Percentiles rank a stretch among this genome's conserved stretches.
These are phyloP conservation scores for Diutina sp. DNA, from an alignment of 1,139 yeast species.

Conservation along the genomic window DNA sequence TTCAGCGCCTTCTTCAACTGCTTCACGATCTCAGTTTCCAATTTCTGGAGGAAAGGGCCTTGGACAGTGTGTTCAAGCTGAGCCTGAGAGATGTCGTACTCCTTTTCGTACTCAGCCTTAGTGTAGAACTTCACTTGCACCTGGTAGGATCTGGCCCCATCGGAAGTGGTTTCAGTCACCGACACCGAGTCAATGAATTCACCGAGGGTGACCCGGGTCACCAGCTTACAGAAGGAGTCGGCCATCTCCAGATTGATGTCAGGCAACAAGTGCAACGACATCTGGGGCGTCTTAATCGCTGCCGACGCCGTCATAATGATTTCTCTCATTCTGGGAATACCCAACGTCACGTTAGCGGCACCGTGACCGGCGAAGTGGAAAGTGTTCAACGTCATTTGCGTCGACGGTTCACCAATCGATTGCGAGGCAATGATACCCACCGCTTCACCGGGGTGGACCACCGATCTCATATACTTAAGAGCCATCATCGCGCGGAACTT, in stretches of 20 bases:
- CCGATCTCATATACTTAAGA: constrained; percentile 92
- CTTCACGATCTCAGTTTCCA: constrained; percentile 64
- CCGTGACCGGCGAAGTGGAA: constrained; percentile 99
- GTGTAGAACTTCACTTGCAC: constrained; percentile 69
- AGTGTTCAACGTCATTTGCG: constrained; percentile 98
- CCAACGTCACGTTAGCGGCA: constrained; percentile 98
- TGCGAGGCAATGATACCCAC: constrained; percentile 98
- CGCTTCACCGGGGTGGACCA: constrained; percentile 93
- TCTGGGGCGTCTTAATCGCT: constrained; percentile 92
- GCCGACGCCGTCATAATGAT: constrained; percentile 98
- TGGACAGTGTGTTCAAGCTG: constrained; percentile 65
- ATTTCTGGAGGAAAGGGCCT: constrained; percentile 47
- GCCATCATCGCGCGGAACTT: constrained; percentile 96
- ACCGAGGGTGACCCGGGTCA: constrained; percentile 73
- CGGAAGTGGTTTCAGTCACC: constrained; percentile 81
- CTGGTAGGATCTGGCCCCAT: constrained; percentile 51
- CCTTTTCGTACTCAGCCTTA: constrained; percentile 64
- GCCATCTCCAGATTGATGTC: constrained; percentile 82
- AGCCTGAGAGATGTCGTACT: constrained; percentile 76
- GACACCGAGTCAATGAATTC: constrained; percentile 79
- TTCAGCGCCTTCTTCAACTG: constrained; percentile 75
- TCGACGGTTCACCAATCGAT: constrained; percentile 98
- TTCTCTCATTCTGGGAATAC: constrained; percentile 99
- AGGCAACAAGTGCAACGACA: constrained; percentile 76
- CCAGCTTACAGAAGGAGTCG: constrained; percentile 84